These are phyloP conservation scores for Plasmodium coatneyi DNA, from an alignment of 169 alveolate species.

Conservation along the genomic window DNA sequence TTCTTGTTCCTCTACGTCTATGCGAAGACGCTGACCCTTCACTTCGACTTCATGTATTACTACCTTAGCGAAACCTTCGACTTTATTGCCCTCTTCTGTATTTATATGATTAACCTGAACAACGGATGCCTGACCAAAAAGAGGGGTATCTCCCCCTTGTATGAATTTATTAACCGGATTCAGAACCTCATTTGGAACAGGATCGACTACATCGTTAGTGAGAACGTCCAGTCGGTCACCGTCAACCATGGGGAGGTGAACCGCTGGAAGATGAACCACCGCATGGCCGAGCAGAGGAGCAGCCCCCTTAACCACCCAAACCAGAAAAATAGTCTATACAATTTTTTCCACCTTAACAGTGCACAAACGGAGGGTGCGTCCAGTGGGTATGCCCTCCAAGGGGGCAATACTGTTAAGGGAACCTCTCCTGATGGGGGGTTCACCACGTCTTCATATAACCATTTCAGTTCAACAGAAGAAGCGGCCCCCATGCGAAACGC, in stretches of 20 bases:
- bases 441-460: neutral
- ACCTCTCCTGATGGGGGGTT: neutral
- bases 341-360: neutral
- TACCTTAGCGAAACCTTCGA: conserved; percentile 31
- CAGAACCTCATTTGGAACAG: conserved; percentile 42
- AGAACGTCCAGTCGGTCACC: conserved; percentile 15
- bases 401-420: neutral
- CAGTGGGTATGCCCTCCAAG: neutral
- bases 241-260: no score
- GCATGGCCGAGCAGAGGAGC: neutral
- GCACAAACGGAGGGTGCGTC: neutral
- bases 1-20: conserved; percentile 44
- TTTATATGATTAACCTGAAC: conserved; percentile 40
- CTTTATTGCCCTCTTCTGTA: conserved; percentile 31
- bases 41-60: conserved; percentile 33
- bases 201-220: conserved; percentile 4
- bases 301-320: neutral
- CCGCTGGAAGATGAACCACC: neutral
- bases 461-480: neutral
- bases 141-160: conserved; percentile 25
- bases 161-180: conserved; percentile 13
- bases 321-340: neutral
- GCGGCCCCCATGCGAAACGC: neutral
- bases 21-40: conserved; percentile 28
- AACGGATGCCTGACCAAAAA: neutral